phyloP scores from a whole-genome alignment of 768 basidiomycete genomes.

The Trametes villosa region DNA sequence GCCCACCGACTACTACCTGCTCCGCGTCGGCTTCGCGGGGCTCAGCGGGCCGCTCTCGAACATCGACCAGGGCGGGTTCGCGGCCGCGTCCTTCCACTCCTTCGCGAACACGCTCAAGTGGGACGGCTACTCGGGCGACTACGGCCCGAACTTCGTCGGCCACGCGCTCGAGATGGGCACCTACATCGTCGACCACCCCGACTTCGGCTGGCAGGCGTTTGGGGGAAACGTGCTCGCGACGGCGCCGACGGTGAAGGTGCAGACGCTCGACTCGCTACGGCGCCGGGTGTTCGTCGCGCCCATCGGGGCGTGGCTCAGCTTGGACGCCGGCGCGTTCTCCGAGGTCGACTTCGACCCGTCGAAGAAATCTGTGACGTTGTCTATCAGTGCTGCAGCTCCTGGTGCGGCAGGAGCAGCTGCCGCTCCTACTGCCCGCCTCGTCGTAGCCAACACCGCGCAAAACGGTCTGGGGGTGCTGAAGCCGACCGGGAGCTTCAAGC shows the following conservation, averaged over 20 bases:
- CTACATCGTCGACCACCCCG: conserved; percentile 54
- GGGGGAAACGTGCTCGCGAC: conserved; percentile 51
- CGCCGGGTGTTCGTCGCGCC: conserved; percentile 57
- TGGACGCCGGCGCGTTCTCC: conserved; percentile 59
- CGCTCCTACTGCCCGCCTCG: conserved; percentile 50
- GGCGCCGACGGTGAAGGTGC: conserved; percentile 47
- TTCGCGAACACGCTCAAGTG: conserved; percentile 59
- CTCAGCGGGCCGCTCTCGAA: conserved; percentile 56
- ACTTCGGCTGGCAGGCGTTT: conserved; percentile 66
- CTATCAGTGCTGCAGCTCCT: conserved; percentile 45
- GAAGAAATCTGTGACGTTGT: conserved; percentile 43
- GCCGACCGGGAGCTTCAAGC: conserved; percentile 41
- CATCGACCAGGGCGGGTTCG: conserved; percentile 62
- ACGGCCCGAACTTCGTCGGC: conserved; percentile 63
- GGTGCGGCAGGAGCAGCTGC: conserved; percentile 46
- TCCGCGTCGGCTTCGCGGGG: conserved; percentile 58
- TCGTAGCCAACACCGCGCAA: conserved; percentile 45
- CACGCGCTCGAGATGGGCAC: conserved; percentile 51
- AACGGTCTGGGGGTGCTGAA: conserved; percentile 45
- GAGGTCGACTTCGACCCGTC: conserved; percentile 45
- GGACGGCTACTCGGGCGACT: conserved; percentile 64
- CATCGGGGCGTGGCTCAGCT: conserved; percentile 47
- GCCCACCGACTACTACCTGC: conserved; percentile 53
- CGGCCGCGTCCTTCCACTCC: conserved; percentile 62
- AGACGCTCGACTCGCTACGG: conserved; percentile 51